Base-by-base conservation (phyloP, 2,329 filamentous ascomycete species). In the Ceratocystiopsis sp. region DNA sequence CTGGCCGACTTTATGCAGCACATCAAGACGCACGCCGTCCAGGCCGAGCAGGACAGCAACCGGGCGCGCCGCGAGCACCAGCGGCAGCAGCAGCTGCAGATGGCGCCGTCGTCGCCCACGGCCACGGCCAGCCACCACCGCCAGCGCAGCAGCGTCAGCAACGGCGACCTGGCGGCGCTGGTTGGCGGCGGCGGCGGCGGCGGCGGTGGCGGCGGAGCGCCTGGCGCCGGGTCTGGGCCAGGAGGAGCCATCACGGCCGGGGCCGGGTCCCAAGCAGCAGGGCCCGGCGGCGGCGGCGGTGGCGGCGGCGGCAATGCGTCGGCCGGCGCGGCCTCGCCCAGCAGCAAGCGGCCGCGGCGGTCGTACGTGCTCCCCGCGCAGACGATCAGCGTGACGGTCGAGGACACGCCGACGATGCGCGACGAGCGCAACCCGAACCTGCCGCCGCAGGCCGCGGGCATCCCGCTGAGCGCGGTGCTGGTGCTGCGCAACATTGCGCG, bases 401-500 rank as follows among this genome's bases (percentile, higher is more conserved):
- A 77, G 48, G 68, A 75, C 54, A 80, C 75, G 4, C 58, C 65
- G 38, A 67, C 65, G 35, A 64, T 66, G 33, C 67, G 69, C 12
- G 73, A 77, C 51, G 72, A 75, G 55, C 63, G 68, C 39, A 74
- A 75, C 48, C 68, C 70, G 12, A 71, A 75, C 47, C 66, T 65
- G 10, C 61, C 68, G 6, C 63, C 68, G 3, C 72, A 85, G 53
- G 78, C 83, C 3, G 80, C 79, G 1, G 84, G 84, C 6, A 78
- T 89, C 34, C 81, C 84, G n/a, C 67, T 89, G 8, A 83, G 80
- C 43, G 80, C 81, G 3, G 78, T 81, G 14, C 66, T 89, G 25
- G 80, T 91, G 34, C 67, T 91, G 38, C 73, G 84, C 29, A 91
- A 91, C 55, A 74, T 91, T 47, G 83, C 83, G 13, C 70, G 68